A percentile compares a stretch with the other conserved stretches of the same genome.
Conservation (phyloP, 1,139 yeast genomes). For the Spencermartinsiella ligniputridi region DNA sequence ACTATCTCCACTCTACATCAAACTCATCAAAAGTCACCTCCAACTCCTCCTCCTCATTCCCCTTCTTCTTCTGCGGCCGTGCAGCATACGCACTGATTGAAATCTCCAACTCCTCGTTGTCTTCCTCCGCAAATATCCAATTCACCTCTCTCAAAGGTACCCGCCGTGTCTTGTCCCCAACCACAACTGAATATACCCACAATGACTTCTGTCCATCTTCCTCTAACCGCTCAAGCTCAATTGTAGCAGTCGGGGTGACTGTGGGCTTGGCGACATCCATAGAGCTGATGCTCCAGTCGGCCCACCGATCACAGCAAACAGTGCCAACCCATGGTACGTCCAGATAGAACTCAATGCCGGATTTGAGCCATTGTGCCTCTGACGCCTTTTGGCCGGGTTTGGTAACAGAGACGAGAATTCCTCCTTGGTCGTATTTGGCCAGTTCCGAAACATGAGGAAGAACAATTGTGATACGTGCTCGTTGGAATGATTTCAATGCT, state of each 20-base stretch:
- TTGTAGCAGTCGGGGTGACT: conserved; percentile 1
- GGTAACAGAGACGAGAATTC: conserved; percentile 1
- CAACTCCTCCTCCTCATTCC: conserved; percentile 3
- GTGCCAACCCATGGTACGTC: conserved; percentile 6
- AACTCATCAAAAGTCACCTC: conserved; percentile 1
- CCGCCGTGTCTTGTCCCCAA: neutral
- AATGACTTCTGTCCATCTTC: neutral
- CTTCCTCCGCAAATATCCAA: conserved; percentile 5
- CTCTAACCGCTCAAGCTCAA: neutral
- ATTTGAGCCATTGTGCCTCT: conserved; percentile 3
- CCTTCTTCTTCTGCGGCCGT: conserved; percentile 1
- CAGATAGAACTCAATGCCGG: conserved; percentile 4
- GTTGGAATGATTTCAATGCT: neutral
- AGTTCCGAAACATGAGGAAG: conserved; percentile 1
- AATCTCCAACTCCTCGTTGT: neutral
- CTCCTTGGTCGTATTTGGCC: conserved; percentile 5
- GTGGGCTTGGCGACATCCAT: neutral
- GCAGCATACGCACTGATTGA: conserved; percentile 5
- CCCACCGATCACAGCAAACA: conserved; percentile 5
- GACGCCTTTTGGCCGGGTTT: conserved; percentile 1
- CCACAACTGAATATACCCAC: conserved; percentile 3
- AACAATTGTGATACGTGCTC: conserved; percentile 1
- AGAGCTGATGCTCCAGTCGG: conserved; percentile 5
- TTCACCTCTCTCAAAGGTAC: conserved; percentile 3
- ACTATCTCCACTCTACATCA: conserved; percentile 1